Percentiles rank a stretch among this genome's conserved stretches.
These are phyloP conservation scores for Tillandsia fasciculata DNA, from an alignment of 176 grass and related monocot genomes.

Conservation along the genomic window DNA sequence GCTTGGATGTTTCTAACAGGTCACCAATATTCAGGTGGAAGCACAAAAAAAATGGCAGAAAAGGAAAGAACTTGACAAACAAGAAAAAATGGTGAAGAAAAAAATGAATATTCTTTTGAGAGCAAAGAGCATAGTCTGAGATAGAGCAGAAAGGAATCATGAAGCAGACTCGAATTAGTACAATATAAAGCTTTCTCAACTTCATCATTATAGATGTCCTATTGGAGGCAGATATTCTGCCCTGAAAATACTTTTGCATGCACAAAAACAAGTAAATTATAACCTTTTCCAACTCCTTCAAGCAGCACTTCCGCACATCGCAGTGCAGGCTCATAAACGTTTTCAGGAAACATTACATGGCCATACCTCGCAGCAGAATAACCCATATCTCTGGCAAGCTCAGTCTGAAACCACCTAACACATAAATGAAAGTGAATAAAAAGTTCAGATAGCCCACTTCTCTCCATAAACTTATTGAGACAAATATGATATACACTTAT, in stretches of 20 bases:
- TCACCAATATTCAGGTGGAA: too few relatives aligned
- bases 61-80: too few relatives aligned
- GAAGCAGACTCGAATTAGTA: too few relatives aligned
- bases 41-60: too few relatives aligned
- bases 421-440: slow-evolving; percentile 24
- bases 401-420: slow-evolving; percentile 56
- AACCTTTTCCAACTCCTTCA: slow-evolving; percentile 87
- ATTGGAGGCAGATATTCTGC: too few relatives aligned
- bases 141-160: too few relatives aligned
- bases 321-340: slow-evolving; percentile 90
- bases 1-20: too few relatives aligned
- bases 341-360: slow-evolving; percentile 99
- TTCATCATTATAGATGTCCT: too few relatives aligned
- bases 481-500: neutral
- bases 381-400: slow-evolving; percentile 92
- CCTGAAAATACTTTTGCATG: neutral
- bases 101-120: too few relatives aligned
- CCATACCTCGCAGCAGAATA: slow-evolving; percentile 91
- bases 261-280: neutral
- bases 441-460: slow-evolving; percentile 39
- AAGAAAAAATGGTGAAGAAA: too few relatives aligned
- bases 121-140: too few relatives aligned
- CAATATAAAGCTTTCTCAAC: too few relatives aligned
- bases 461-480: slow-evolving; percentile 16
- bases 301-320: slow-evolving; percentile 88